Base-by-base conservation (phyloP, 805 yeast genomes). In the Wickerhamomyces ciferrii region DNA sequence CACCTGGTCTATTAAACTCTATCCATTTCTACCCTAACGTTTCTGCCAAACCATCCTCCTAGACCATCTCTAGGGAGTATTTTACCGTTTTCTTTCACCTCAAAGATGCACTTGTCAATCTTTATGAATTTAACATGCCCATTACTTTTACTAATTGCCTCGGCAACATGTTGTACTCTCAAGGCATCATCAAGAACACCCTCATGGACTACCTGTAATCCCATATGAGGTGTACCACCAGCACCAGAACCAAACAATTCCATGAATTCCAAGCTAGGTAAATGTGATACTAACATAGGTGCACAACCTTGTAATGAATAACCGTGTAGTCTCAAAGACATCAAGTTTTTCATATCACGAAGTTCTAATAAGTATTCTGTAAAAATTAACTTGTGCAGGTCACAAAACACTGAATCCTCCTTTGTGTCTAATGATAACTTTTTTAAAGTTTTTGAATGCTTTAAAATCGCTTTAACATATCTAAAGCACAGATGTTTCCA, bases 141-240 rank as follows among this genome's bases (percentile, higher is more conserved):
- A 48, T 65, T 69, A 10, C 53, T 46, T 19, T 64, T 49, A 29
- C 64, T 53, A 45, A 75, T 70, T 6, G 67, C 62, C 37, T 63
- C 49, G 1, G 83, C 84, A 8, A 76, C 71, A 51, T 76, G 80
- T 52, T 76, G 79, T 2, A 79, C 78, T 46, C 76, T 68, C 49
- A 69, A 68, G 84, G 84, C 79, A 48, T 74, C 76, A 56, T 79
- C 84, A 55, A 70, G 71, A 4, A 79, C 66, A 5, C 78, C 76
- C 11, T 79, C 79, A 54, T 78, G 78, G 2, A 68, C 64, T 60
- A 72, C 75, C 14, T 78, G 81, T 20, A 76, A 60, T 0, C 83
- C 84, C 67, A 74, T 59, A 51, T 76, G 74, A 19, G 81, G 83
- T 2, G 74, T 66, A 2, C 79, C 79, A 1, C 80, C 77, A 0